Evolutionary conservation across 768 basidiomycete species (phyloP).

Genomic region (Lenzites betulinus): DNA sequence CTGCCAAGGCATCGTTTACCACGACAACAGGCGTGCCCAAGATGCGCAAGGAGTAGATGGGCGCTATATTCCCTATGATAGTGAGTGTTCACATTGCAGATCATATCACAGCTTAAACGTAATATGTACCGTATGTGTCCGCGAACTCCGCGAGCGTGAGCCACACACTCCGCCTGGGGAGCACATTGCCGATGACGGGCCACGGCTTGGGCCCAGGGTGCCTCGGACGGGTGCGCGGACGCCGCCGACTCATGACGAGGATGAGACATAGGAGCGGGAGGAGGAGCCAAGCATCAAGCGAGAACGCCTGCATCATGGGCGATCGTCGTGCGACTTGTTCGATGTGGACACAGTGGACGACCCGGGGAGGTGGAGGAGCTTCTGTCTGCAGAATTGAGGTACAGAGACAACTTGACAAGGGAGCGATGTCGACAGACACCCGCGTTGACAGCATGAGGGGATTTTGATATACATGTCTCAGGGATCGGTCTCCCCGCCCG

Average conservation of each 20-base stretch:
- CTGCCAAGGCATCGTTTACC: conserved; percentile 31
- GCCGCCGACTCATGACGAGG: not conserved
- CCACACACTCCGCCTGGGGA: not conserved
- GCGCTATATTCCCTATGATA: not conserved
- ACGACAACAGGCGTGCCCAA: conserved; percentile 28
- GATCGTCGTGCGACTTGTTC: too few relatives aligned
- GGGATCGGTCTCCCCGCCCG: too few relatives aligned
- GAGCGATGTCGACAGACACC: too few relatives aligned
- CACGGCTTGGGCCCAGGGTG: not conserved
- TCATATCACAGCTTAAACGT: not conserved
- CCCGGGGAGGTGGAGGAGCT: too few relatives aligned
- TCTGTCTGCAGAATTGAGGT: too few relatives aligned
- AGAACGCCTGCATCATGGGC: not conserved
- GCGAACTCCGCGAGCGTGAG: not conserved
- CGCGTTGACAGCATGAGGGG: too few relatives aligned
- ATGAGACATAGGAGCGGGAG: not conserved
- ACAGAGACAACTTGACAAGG: too few relatives aligned
- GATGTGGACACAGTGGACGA: too few relatives aligned
- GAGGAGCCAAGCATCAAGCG: not conserved
- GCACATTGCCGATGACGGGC: conserved; percentile 4
- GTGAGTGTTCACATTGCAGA: not conserved
- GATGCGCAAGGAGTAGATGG: conserved; percentile 25
- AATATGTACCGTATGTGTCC: not conserved
- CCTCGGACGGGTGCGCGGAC: not conserved
- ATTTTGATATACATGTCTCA: too few relatives aligned